These are phyloP conservation scores for Quercus variabilis DNA, from an alignment of 306 rosid genomes.

Conservation along the genomic window DNA sequence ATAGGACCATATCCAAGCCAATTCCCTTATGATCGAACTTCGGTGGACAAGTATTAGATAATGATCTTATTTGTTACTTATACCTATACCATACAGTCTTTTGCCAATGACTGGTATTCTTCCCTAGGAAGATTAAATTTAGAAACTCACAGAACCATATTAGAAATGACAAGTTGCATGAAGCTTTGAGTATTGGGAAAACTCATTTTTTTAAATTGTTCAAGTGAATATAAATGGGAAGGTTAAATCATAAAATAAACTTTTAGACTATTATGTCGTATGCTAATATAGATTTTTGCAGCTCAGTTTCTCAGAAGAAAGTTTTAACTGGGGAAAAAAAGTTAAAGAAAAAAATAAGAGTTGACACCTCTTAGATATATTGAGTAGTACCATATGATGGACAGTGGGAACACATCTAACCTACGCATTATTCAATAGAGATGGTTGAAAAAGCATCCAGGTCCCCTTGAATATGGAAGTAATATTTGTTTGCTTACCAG, in stretches of 20 bases:
- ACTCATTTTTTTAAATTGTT: background rate
- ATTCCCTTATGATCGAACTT: background rate
- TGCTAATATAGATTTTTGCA: no score
- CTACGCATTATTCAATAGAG: background rate
- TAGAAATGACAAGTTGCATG: background rate
- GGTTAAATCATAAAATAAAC: background rate
- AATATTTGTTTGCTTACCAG: conserved; percentile 28
- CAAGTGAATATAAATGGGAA: background rate
- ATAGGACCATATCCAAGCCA: background rate
- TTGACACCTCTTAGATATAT: no score
- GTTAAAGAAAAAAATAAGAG: no score
- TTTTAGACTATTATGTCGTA: no score
- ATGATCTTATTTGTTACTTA: background rate
- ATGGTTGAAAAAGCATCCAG: background rate
- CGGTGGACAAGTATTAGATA: background rate
- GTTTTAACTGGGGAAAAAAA: no score
- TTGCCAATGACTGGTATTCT: background rate
- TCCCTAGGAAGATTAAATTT: background rate
- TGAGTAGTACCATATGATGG: background rate
- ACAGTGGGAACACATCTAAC: background rate
- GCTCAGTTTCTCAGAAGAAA: no score
- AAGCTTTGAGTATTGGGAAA: background rate
- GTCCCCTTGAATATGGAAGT: background rate
- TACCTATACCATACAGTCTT: background rate
- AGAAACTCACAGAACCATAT: background rate